Base-by-base conservation (phyloP, 2,329 filamentous ascomycete species). In the Claviceps humidiphila region DNA sequence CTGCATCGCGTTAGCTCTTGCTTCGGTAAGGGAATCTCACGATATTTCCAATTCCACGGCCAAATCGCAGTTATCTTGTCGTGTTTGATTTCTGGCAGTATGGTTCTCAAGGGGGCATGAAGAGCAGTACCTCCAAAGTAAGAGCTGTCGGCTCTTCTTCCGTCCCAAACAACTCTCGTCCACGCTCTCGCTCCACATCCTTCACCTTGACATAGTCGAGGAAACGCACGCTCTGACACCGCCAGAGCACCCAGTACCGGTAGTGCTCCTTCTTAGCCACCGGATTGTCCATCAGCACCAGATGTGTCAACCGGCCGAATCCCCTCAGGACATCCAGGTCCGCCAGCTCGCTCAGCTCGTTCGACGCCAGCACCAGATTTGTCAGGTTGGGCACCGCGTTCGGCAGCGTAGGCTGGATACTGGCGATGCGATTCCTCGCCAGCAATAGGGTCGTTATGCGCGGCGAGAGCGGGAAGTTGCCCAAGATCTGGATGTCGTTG, bases 251-350 rank as follows among this genome's bases (percentile, higher is more conserved):
- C 85, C 88, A 98, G 66, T 85, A 85, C 51, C 93, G 85, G 72
- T 97, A 98, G 70, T 96, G 74, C 89, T 97, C 90, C 71, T 91
- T 95, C 73, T 85, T 87, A 24, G 87, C 82, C 7, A 97, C 87
- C 0, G 93, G 91, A 66, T 97, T 97, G 56, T 94, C 90, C 52
- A 85, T 66, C 65, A 97, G 66, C 41, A 86, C 82, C 61, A 98
- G 67, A 69, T 95, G 89, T 53, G 84, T 89, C 67, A 98, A 69
- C 53, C 77, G 76, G 53, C 72, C 64, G 61, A 94, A 84, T 20
- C 74, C 74, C 30, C 75, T 77, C 59, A 98, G 71, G n/a, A 84
- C 78, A 62, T 96, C 90, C 55, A 97, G 66, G 66, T 98, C 93
- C 47, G 86, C 85, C 63, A 98, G 74, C 74, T 97, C 90, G 38